Evolutionary conservation across 495 filamentous ascomycete genomes (phyloP), one percentile per base, ranked within the genome.

Genomic region (Astrothelium macrocarpum): DNA sequence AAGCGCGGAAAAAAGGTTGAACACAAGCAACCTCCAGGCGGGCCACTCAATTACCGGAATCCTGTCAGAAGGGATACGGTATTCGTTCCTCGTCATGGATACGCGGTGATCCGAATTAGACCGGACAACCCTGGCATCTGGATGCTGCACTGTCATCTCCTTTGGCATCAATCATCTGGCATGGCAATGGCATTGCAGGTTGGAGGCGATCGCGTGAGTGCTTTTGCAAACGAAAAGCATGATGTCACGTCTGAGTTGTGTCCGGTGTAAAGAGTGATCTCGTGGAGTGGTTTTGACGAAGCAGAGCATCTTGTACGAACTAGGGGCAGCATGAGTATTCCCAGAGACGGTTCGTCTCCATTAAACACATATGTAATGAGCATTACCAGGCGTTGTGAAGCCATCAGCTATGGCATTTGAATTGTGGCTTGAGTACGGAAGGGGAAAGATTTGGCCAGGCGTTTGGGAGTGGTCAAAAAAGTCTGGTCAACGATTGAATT

Each of bases 111-210:
- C 1, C 28, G 70, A 43, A 61, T 72, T 23, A 16, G 32, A 39
- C 64, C 68, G 2, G 62, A 69, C 60, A 71, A 71, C 36, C 68
- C 70, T 0, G 70, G 68, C 1, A 46, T 72, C n/a, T 71, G 68
- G 70, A 61, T 72, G 62, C 53, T 71, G 12, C 70, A 72, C 26
- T 71, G 69, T 31, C 69, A 71, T 53, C 62, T 71, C 3, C 34
- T 71, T 1, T 69, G 67, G 67, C 69, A 71, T 36, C 67, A 69
- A 42, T 65, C 61, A 20, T 45, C 53, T 28, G 69, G 69, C 1
- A 71, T 71, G 69, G 67, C 67, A 25, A 69, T 71, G 69, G 63
- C 58, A 9, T 53, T 71, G 25, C 59, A 70, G 18, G 69, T 71
- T 26, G 49, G 49, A 26, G 49, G 49, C 12, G 49, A 56, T 29